Conservation (phyloP, 2,329 filamentous ascomycete species). For the Aspergillus cejpii region DNA sequence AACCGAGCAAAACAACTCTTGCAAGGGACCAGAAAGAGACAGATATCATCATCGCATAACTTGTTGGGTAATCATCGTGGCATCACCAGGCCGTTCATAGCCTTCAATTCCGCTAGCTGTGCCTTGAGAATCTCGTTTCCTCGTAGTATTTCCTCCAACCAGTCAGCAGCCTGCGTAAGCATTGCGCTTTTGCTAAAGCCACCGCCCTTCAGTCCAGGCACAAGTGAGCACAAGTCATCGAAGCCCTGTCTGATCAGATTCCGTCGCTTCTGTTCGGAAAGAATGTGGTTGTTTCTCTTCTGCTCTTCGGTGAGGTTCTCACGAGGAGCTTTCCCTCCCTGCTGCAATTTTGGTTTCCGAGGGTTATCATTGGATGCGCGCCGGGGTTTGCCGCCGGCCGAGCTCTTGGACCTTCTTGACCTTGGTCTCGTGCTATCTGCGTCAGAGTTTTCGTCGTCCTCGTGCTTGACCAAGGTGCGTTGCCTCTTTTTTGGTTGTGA, state of each 20-base stretch:
- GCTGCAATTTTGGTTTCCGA: constrained; percentile 30
- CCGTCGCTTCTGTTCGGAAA: constrained; percentile 78
- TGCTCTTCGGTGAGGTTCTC: constrained; percentile 68
- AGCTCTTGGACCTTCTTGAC: constrained; percentile 47
- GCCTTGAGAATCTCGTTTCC: constrained; percentile 58
- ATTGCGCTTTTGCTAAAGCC: constrained; percentile 79
- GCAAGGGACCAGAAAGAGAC: constrained; percentile 7
- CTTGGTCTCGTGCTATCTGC: constrained; percentile 32
- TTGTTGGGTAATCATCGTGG: constrained; percentile 24
- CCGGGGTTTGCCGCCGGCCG: constrained; percentile 29
- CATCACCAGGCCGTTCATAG: constrained; percentile 33
- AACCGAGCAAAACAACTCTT: constrained; percentile 1
- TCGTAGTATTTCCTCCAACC: constrained; percentile 63
- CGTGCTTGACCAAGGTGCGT: constrained; percentile 34
- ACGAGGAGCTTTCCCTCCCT: constrained; percentile 35
- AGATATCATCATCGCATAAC: constrained; percentile 20
- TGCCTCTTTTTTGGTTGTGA: constrained; percentile 30
- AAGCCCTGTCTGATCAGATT: constrained; percentile 78
- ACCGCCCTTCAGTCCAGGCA: constrained; percentile 66
- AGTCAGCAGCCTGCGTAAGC: constrained; percentile 67
- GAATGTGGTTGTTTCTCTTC: constrained; percentile 79
- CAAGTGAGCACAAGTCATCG: constrained; percentile 67
- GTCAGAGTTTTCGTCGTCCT: constrained; percentile 34
- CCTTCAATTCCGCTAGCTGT: constrained; percentile 48
- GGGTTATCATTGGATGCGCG: constrained; percentile 32